Percentiles rank a stretch among this genome's conserved stretches.
phyloP scores from a whole-genome alignment of 2,329 filamentous ascomycete genomes.

The Nemania sp. region DNA sequence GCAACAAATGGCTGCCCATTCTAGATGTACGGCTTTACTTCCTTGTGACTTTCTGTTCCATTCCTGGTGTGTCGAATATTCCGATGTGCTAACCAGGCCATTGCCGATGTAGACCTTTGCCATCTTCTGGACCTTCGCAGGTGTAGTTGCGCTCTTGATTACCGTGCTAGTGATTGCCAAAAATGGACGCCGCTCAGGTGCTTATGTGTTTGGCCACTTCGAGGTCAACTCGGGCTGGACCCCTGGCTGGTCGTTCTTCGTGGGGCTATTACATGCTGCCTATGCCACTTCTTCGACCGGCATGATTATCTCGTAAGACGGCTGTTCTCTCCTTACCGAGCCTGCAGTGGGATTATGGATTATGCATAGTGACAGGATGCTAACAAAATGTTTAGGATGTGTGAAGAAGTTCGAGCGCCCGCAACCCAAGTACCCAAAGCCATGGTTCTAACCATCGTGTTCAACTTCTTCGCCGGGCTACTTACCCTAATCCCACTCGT shows the following conservation, averaged over 20 bases:
- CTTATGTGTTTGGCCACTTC: slow-evolving; percentile 70
- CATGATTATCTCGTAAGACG: slow-evolving; percentile 74
- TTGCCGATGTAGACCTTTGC: slow-evolving; percentile 61
- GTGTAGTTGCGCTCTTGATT: slow-evolving; percentile 67
- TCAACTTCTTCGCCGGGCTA: slow-evolving; percentile 69
- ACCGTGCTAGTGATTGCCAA: slow-evolving; percentile 68
- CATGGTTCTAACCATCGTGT: slow-evolving; percentile 68
- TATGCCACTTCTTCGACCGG: slow-evolving; percentile 77
- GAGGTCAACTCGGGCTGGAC: slow-evolving; percentile 70
- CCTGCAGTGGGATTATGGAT: slow-evolving; percentile 12
- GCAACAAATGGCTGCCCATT: slow-evolving; percentile 67
- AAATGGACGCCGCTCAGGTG: slow-evolving; percentile 64
- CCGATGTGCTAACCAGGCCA: slow-evolving; percentile 8
- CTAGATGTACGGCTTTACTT: slow-evolving; percentile 63
- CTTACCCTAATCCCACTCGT: slow-evolving; percentile 70
- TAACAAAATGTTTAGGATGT: slow-evolving; percentile 58
- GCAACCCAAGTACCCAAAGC: slow-evolving; percentile 71
- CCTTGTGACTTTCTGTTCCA: not conserved
- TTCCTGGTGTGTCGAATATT: not conserved
- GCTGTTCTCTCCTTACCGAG: slow-evolving; percentile 11
- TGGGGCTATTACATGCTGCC: slow-evolving; percentile 71
- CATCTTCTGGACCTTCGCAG: slow-evolving; percentile 74
- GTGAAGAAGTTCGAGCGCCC: slow-evolving; percentile 70
- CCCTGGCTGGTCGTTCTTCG: slow-evolving; percentile 72
- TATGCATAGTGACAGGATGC: slow-evolving; percentile 13